Percentiles rank a stretch among this genome's conserved stretches.
Evolutionary conservation across 2,329 filamentous ascomycete species (phyloP).

Genomic region (Apiospora koreana): DNA sequence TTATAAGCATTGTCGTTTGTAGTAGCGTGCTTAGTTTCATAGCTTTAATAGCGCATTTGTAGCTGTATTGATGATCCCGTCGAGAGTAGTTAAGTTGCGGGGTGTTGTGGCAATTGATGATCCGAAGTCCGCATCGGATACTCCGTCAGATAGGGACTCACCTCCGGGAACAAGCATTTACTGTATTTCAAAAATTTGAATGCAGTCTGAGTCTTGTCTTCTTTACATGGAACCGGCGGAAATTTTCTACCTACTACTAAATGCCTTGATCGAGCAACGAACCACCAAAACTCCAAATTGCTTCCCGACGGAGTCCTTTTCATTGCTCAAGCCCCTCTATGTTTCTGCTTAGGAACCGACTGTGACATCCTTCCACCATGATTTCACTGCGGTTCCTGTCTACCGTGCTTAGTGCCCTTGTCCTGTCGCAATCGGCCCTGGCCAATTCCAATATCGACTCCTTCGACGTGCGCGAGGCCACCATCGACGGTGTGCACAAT

Average conservation of each 20-base stretch:
- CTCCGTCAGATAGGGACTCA: neutral
- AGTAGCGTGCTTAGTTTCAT: neutral
- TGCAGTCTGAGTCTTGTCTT: neutral
- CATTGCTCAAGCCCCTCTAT: neutral
- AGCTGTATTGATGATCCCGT: too few species aligned
- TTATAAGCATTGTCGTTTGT: neutral
- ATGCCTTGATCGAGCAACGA: neutral
- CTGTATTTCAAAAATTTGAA: neutral
- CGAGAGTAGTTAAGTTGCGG: neutral
- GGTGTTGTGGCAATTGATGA: neutral
- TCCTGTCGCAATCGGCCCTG: neutral
- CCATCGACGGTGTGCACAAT: slow-evolving; percentile 57
- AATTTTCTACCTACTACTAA: neutral
- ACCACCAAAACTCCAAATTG: neutral
- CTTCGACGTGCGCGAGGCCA: slow-evolving; percentile 59
- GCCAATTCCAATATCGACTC: neutral
- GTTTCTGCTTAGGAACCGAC: too few species aligned
- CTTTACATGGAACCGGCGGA: too few species aligned
- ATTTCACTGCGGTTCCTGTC: neutral
- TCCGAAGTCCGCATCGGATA: neutral
- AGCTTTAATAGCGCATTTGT: neutral
- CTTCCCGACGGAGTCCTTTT: neutral
- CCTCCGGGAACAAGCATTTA: neutral
- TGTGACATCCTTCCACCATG: neutral
- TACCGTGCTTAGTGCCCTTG: neutral